These are phyloP conservation scores for Potentilla sterilis DNA, from an alignment of 306 rosid species.

Conservation along the genomic window DNA sequence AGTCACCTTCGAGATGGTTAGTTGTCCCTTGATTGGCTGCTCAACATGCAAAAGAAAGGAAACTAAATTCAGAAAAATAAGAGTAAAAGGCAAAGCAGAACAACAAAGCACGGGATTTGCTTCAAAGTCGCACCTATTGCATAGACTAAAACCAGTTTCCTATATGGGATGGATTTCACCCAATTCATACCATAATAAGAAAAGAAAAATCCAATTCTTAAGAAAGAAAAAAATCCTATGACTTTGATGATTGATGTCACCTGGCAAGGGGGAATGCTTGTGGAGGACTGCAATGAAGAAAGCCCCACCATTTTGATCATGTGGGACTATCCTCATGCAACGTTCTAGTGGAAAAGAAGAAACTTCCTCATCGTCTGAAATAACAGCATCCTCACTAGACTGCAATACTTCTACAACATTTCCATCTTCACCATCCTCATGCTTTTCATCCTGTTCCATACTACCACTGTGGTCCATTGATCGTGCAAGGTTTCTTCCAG, in stretches of 20 bases:
- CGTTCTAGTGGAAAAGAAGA: conserved; percentile 73
- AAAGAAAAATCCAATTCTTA: background rate
- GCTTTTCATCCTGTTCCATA: conserved; percentile 38
- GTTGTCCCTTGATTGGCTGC: conserved; percentile 53
- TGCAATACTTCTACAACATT: conserved; percentile 40
- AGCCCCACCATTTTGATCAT: conserved; percentile 97
- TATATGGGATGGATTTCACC: background rate
- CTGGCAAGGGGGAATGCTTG: conserved; percentile 77
- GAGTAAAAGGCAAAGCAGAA: background rate
- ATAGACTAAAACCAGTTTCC: background rate
- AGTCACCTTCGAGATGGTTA: conserved; percentile 24
- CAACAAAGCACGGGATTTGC: background rate
- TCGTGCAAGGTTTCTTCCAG: conserved; percentile 54
- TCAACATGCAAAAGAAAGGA: conserved; percentile 4
- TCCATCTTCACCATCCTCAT: conserved; percentile 36
- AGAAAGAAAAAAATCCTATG: conserved; percentile 14
- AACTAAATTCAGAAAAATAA: conserved; percentile 3
- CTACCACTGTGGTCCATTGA: conserved; percentile 25
- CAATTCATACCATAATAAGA: background rate
- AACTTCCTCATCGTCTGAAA: conserved; percentile 47
- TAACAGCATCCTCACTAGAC: conserved; percentile 33
- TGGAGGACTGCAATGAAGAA: conserved; percentile 89
- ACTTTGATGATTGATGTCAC: conserved; percentile 34
- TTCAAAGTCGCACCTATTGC: conserved; percentile 4
- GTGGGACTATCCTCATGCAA: conserved; percentile 90